Percentiles rank a stretch among this genome's conserved stretches.
These are phyloP conservation scores for Colletotrichum limetticola DNA, from an alignment of 2,329 filamentous ascomycete genomes.

Conservation along the genomic window DNA sequence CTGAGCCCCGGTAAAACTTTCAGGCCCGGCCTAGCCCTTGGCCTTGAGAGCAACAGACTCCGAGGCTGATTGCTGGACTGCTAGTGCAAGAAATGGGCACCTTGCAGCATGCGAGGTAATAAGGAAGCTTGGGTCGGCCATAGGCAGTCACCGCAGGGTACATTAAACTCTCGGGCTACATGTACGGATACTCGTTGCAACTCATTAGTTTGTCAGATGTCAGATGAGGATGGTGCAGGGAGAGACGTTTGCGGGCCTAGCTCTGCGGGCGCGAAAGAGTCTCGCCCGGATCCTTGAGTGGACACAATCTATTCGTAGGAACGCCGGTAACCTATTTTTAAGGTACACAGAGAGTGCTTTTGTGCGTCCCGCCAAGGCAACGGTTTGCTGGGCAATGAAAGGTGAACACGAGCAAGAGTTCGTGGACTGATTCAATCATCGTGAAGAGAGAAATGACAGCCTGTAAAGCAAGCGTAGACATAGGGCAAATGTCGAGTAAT, in stretches of 20 bases:
- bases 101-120: not conserved
- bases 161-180: constrained; percentile 22
- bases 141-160: not conserved
- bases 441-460: not conserved
- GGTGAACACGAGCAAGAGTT: not conserved
- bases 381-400: not conserved
- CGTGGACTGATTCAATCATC: not conserved
- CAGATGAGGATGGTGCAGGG: constrained; percentile 17
- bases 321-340: too few relatives aligned
- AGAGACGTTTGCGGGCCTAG: not conserved
- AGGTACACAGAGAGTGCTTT: not conserved
- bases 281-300: constrained; percentile 14
- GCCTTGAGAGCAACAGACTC: not conserved
- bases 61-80: not conserved
- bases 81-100: not conserved
- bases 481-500: constrained; percentile 4
- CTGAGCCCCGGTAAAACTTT: not conserved
- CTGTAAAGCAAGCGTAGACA: not conserved
- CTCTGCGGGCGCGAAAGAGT: constrained; percentile 16
- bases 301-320: not conserved
- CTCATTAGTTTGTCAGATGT: constrained; percentile 21
- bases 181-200: constrained; percentile 13
- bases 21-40: not conserved
- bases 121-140: too few relatives aligned
- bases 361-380: not conserved